Evolutionary conservation across 2,329 filamentous ascomycete genomes (phyloP).

Genomic region (Neonectria punicea): DNA sequence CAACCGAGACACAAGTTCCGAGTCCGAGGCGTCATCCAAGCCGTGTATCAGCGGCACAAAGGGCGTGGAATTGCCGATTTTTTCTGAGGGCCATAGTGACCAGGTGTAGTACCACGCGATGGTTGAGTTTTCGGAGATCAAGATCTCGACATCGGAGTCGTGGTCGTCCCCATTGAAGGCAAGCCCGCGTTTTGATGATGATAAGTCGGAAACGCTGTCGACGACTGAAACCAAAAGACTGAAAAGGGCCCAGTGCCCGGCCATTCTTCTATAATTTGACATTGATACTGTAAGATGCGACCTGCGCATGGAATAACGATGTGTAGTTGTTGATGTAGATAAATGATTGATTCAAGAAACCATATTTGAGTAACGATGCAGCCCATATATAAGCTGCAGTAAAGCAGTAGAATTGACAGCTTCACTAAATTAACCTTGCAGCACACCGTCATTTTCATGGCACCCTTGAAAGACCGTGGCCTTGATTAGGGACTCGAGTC

Average conservation of each 20-base stretch:
- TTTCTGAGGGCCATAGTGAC: conserved; percentile 46
- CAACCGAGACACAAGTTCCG: conserved; percentile 41
- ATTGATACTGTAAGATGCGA: neutral
- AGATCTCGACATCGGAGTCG: conserved; percentile 47
- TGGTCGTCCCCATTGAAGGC: conserved; percentile 41
- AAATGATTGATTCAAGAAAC: neutral
- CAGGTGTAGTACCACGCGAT: conserved; percentile 57
- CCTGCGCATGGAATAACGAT: neutral
- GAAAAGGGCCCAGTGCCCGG: neutral
- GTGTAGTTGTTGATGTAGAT: neutral
- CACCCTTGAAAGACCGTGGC: neutral
- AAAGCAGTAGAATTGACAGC: neutral
- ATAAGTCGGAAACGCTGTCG: conserved; percentile 9
- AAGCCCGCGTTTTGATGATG: conserved; percentile 38
- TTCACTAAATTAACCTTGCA: neutral
- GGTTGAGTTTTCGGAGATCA: conserved; percentile 50
- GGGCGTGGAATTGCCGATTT: conserved; percentile 37
- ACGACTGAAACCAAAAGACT: neutral
- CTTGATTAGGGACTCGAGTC: neutral
- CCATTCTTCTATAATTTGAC: neutral
- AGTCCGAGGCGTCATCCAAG: conserved; percentile 46
- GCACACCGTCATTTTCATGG: neutral
- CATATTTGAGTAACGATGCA: neutral
- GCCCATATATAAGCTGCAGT: neutral
- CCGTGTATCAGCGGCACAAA: conserved; percentile 54